Evolutionary conservation across 192 early-diverging fungal genomes (phyloP).

Genomic region (Coemansia sp.): DNA sequence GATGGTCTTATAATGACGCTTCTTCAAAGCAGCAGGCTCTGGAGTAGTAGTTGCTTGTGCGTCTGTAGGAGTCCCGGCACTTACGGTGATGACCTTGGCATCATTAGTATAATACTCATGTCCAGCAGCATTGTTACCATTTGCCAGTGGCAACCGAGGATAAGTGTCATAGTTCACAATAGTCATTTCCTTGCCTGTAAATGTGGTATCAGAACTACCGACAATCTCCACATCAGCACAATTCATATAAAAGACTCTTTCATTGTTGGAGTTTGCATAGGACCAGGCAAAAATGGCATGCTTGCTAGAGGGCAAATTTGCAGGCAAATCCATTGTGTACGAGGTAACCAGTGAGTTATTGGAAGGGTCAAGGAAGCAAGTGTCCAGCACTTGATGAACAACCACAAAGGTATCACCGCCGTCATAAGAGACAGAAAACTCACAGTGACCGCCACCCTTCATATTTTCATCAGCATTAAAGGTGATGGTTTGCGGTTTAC

Average conservation of each 20-base stretch:
- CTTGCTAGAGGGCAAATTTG: constrained; percentile 49
- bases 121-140: constrained; percentile 1
- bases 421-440: constrained; percentile 66
- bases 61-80: neutral
- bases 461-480: constrained; percentile 24
- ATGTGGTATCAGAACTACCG: constrained; percentile 11
- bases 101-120: neutral
- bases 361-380: constrained; percentile 34
- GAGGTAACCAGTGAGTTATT: constrained; percentile 11
- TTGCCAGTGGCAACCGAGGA: constrained; percentile 4
- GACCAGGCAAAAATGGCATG: constrained; percentile 60
- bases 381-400: constrained; percentile 47
- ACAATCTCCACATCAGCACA: constrained; percentile 18
- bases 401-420: constrained; percentile 59
- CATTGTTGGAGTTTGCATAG: constrained; percentile 55
- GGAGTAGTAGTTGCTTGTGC: neutral
- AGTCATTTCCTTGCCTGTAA: constrained; percentile 20
- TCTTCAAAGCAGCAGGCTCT: neutral
- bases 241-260: neutral
- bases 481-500: constrained; percentile 47
- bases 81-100: neutral
- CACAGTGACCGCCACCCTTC: constrained; percentile 64
- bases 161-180: constrained; percentile 21
- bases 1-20: constrained; percentile 4
- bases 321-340: constrained; percentile 57